phyloP scores from a whole-genome alignment of 73 alveolate genomes.

The Blepharisma stoltei region DNA sequence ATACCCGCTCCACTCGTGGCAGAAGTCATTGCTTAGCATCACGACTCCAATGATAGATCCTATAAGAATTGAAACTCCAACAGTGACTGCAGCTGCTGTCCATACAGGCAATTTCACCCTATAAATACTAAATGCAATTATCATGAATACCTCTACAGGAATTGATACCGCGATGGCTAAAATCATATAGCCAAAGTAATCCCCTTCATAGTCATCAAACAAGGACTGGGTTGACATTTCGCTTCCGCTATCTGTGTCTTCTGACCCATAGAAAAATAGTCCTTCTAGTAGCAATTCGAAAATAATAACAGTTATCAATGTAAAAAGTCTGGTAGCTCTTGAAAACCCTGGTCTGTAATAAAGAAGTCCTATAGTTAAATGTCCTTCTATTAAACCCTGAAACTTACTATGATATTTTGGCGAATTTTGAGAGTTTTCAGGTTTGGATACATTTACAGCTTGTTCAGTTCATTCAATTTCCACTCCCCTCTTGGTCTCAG shows the following conservation, averaged over 20 bases:
- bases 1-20: background rate
- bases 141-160: background rate
- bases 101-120: background rate
- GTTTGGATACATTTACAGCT: too few species aligned
- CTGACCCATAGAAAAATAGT: background rate
- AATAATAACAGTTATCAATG: background rate
- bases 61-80: background rate
- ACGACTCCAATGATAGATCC: background rate
- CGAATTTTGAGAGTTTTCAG: background rate
- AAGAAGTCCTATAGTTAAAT: background rate
- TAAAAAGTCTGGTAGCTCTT: background rate
- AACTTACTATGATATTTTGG: background rate
- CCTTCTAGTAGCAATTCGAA: constrained; percentile 8
- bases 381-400: background rate
- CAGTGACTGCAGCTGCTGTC: background rate
- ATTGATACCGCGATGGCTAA: background rate
- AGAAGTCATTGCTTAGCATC: background rate
- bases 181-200: constrained; percentile 13
- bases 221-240: background rate
- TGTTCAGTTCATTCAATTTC: background rate
- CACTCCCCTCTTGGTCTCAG: background rate
- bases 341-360: background rate
- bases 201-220: background rate
- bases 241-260: background rate
- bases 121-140: constrained; percentile 4